phyloP scores from a whole-genome alignment of 495 filamentous ascomycete genomes.

The Endocarpon pusillum region DNA sequence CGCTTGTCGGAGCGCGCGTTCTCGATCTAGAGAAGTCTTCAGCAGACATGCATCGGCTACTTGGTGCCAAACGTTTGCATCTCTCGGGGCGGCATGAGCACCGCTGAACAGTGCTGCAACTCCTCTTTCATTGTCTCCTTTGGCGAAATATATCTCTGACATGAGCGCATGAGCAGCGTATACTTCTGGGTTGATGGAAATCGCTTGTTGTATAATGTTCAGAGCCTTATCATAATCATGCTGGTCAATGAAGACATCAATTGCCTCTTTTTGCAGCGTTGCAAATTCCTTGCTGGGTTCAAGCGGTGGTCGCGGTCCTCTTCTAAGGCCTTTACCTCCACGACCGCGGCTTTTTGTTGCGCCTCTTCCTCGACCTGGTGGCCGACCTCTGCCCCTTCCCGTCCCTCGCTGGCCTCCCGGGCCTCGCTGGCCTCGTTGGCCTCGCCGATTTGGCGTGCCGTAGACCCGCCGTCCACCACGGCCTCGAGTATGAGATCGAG shows the following conservation, averaged over 20 bases:
- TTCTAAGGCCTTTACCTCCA: conserved; percentile 32
- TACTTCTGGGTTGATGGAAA: conserved; percentile 71
- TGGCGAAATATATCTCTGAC: conserved; percentile 51
- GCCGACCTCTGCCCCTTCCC: no score
- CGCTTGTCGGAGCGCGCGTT: conserved; percentile 34
- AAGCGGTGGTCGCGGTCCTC: conserved; percentile 52
- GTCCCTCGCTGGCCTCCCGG: no score
- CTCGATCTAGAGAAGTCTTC: conserved; percentile 31
- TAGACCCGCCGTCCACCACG: no score
- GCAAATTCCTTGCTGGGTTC: conserved; percentile 65
- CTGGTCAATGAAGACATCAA: conserved; percentile 44
- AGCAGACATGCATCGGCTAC: conserved; percentile 45
- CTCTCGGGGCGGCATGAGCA: conserved; percentile 52
- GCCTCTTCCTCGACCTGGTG: conserved; percentile 20
- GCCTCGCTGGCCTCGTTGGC: no score
- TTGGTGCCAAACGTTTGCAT: conserved; percentile 48
- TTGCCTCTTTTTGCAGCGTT: conserved; percentile 49
- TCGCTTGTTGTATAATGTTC: conserved; percentile 44
- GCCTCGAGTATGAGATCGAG: no score
- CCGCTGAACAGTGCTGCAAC: conserved; percentile 51
- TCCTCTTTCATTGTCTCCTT: conserved; percentile 49
- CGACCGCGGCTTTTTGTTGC: conserved; percentile 10
- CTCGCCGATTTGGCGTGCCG: no score
- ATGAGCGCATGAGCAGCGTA: conserved; percentile 60
- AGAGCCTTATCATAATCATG: conserved; percentile 46